Percentiles rank a stretch among this genome's conserved stretches.
phyloP scores from a whole-genome alignment of 2,329 filamentous ascomycete genomes.

The Sordariomycetes sp. region DNA sequence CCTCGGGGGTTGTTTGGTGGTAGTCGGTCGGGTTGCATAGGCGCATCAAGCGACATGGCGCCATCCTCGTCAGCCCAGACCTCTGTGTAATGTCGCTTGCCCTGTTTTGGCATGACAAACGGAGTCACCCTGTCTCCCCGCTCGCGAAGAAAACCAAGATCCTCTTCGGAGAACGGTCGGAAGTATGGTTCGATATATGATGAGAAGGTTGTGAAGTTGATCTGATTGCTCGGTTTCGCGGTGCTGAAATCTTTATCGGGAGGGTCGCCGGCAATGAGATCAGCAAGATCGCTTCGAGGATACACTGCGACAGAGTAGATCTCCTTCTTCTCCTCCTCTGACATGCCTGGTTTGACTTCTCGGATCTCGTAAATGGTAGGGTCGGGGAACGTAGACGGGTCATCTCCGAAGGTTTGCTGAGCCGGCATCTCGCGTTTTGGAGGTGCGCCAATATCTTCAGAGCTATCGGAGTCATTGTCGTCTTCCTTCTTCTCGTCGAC shows the following conservation, averaged over 20 bases:
- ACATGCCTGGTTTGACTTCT: conserved; percentile 63
- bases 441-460: conserved; percentile 50
- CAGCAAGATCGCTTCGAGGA: conserved; percentile 68
- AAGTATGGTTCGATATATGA: conserved; percentile 89
- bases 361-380: conserved; percentile 92
- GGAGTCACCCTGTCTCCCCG: conserved; percentile 75
- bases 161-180: conserved; percentile 81
- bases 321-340: conserved; percentile 73
- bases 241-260: conserved; percentile 95
- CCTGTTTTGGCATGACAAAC: conserved; percentile 78
- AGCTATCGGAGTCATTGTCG: conserved; percentile 23
- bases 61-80: conserved; percentile 94
- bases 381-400: conserved; percentile 84
- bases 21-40: conserved; percentile 54
- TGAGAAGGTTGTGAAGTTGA: conserved; percentile 88
- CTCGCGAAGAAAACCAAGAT: conserved; percentile 86
- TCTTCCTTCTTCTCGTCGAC: conserved; percentile 42
- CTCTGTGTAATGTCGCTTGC: conserved; percentile 78
- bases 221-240: conserved; percentile 87
- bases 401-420: conserved; percentile 82
- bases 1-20: conserved; percentile 77
- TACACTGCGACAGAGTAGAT: conserved; percentile 85
- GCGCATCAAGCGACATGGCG: conserved; percentile 61
- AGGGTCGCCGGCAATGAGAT: conserved; percentile 79
- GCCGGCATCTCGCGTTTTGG: conserved; percentile 60